These are phyloP conservation scores for Coccomyxa sp. DNA, from an alignment of 139 green algal species.

Conservation along the genomic window DNA sequence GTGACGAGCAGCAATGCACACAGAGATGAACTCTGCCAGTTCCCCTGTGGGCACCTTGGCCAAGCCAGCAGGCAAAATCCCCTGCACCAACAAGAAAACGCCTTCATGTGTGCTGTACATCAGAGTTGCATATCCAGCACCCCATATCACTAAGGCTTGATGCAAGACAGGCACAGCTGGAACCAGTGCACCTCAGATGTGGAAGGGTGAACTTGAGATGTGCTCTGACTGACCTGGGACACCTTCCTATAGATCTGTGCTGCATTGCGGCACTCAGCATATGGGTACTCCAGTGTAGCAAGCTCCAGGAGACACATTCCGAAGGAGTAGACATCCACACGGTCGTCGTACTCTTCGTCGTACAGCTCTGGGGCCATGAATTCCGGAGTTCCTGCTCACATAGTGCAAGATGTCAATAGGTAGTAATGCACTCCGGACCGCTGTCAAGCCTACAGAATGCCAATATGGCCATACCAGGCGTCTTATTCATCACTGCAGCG, in stretches of 20 bases:
- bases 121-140: neutral
- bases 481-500: neutral
- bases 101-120: neutral
- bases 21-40: slow-evolving; percentile 83
- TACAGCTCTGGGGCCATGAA: slow-evolving; percentile 99
- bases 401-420: neutral
- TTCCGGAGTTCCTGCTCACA: slow-evolving; percentile 75
- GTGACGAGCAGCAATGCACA: slow-evolving; percentile 75
- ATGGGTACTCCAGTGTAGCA: slow-evolving; percentile 96
- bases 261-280: slow-evolving; percentile 95
- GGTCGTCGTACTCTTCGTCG: slow-evolving; percentile 98
- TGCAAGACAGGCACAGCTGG: neutral
- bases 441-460: neutral
- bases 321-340: slow-evolving; percentile 95
- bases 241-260: slow-evolving; percentile 99
- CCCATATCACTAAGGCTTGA: neutral
- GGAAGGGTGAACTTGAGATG: neutral
- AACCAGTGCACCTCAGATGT: neutral
- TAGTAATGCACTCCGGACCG: neutral
- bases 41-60: slow-evolving; percentile 73
- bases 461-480: neutral
- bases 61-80: slow-evolving; percentile 76
- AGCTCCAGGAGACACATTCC: slow-evolving; percentile 99
- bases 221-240: slow-evolving; percentile 54
- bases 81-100: slow-evolving; percentile 37